These are phyloP conservation scores for Xylaria venustula DNA, from an alignment of 495 filamentous ascomycete genomes.

Conservation along the genomic window DNA sequence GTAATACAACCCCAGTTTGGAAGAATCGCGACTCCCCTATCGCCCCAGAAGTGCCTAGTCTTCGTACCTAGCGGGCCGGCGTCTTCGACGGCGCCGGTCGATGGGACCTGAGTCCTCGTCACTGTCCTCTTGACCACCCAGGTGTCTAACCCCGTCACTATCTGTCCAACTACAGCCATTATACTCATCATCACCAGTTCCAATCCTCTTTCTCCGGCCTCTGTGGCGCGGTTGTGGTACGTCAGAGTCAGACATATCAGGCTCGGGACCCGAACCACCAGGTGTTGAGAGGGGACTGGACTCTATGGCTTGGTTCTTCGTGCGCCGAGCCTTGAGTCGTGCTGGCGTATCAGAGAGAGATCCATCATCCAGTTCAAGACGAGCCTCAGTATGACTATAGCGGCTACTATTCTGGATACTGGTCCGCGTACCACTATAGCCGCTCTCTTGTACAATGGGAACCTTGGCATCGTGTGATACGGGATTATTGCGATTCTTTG, in stretches of 20 bases:
- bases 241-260: slow-evolving; percentile 26
- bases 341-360: slow-evolving; percentile 20
- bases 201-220: slow-evolving; percentile 11
- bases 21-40: background rate
- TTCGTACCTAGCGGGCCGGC: slow-evolving; percentile 26
- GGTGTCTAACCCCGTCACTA: slow-evolving; percentile 20
- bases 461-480: slow-evolving; percentile 3
- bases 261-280: slow-evolving; percentile 14
- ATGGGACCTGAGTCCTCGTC: slow-evolving; percentile 19
- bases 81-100: slow-evolving; percentile 21
- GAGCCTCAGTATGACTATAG: slow-evolving; percentile 27
- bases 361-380: slow-evolving; percentile 22
- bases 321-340: slow-evolving; percentile 16
- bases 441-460: slow-evolving; percentile 11
- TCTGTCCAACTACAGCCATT: slow-evolving; percentile 28
- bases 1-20: too few species aligned
- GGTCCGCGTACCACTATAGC: slow-evolving; percentile 10
- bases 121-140: slow-evolving; percentile 18
- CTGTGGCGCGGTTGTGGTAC: slow-evolving; percentile 13
- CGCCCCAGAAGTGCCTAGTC: slow-evolving; percentile 10
- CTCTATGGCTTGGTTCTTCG: slow-evolving; percentile 14
- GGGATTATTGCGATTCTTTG: slow-evolving; percentile 22
- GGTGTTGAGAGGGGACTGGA: slow-evolving; percentile 29
- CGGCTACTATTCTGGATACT: slow-evolving; percentile 12
- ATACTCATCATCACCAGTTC: slow-evolving; percentile 25